Evolutionary conservation across 805 yeast species (phyloP).

Genomic region (Suhomyces prunicola): DNA sequence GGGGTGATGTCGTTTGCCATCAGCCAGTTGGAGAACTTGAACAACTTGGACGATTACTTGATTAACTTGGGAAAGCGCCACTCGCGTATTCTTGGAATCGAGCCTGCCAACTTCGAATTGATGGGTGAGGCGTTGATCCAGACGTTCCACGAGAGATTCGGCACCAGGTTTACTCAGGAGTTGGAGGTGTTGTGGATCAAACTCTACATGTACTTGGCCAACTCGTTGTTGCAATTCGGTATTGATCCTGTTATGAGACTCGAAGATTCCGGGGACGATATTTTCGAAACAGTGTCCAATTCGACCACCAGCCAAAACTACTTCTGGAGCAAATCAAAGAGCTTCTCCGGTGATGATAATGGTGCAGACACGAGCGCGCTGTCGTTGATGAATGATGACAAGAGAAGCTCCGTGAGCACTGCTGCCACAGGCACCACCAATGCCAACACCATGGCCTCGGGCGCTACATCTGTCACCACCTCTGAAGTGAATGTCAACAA

Average conservation of each 20-base stretch:
- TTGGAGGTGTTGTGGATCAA: constrained; percentile 71
- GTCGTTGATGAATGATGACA: constrained; percentile 3
- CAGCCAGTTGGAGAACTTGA: constrained; percentile 57
- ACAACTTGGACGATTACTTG: constrained; percentile 56
- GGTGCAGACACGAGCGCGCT: neutral
- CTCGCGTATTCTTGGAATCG: constrained; percentile 70
- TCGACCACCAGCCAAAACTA: neutral
- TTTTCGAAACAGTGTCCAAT: constrained; percentile 2
- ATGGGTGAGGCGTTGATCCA: constrained; percentile 72
- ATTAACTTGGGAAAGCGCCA: constrained; percentile 69
- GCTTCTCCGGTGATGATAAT: neutral
- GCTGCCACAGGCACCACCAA: constrained; percentile 3
- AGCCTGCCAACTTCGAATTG: constrained; percentile 60
- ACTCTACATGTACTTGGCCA: constrained; percentile 64
- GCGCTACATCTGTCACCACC: neutral
- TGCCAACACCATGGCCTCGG: neutral
- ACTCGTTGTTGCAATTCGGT: constrained; percentile 61
- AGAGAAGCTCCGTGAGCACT: constrained; percentile 8
- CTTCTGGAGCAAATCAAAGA: constrained; percentile 1
- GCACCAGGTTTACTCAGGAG: constrained; percentile 50
- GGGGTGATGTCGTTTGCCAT: constrained; percentile 72
- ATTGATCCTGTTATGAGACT: constrained; percentile 44
- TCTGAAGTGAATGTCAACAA: neutral
- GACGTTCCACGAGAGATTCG: constrained; percentile 66
- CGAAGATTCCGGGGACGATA: constrained; percentile 6